These are phyloP conservation scores for Pseudophaeomoniella oleicola DNA, from an alignment of 2,329 filamentous ascomycete species.

Conservation along the genomic window DNA sequence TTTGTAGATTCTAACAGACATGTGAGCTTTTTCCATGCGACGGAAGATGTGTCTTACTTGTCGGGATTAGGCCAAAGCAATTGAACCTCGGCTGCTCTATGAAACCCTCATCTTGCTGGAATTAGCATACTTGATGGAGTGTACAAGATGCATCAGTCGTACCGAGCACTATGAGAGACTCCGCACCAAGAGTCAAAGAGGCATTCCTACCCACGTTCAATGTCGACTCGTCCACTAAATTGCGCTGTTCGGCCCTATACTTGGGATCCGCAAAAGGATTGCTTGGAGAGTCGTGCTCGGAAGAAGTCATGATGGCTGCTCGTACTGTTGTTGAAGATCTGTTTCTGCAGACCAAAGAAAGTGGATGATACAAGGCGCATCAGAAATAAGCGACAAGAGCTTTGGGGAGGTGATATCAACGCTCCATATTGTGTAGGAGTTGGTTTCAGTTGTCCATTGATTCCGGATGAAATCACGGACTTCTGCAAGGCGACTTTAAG, in stretches of 20 bases:
- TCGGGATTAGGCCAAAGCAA: slow-evolving; percentile 42
- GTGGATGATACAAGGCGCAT: too few relatives aligned
- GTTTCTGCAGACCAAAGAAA: too few relatives aligned
- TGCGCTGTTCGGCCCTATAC: slow-evolving; percentile 16
- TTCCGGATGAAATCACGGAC: too few relatives aligned
- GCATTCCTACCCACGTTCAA: slow-evolving; percentile 42
- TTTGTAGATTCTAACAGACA: slow-evolving; percentile 26
- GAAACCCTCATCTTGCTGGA: slow-evolving; percentile 35
- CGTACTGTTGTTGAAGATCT: too few relatives aligned
- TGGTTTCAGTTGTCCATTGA: too few relatives aligned
- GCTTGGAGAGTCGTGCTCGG: neutral
- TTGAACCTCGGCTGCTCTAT: slow-evolving; percentile 31
- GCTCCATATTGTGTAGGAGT: too few relatives aligned
- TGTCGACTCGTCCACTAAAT: slow-evolving; percentile 27
- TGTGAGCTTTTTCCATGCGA: slow-evolving; percentile 3
- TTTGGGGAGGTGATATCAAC: too few relatives aligned
- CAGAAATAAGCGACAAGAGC: too few relatives aligned
- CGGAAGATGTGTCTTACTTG: slow-evolving; percentile 24
- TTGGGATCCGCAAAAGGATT: slow-evolving; percentile 21
- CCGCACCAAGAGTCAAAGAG: slow-evolving; percentile 44
- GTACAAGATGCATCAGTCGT: slow-evolving; percentile 9
- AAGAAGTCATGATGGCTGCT: too few relatives aligned
- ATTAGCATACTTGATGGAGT: neutral
- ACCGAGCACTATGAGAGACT: slow-evolving; percentile 47
- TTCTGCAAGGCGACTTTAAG: too few relatives aligned